Evolutionary conservation across 129 eudicot species (phyloP).

Genomic region (Flaveria trinervia): DNA sequence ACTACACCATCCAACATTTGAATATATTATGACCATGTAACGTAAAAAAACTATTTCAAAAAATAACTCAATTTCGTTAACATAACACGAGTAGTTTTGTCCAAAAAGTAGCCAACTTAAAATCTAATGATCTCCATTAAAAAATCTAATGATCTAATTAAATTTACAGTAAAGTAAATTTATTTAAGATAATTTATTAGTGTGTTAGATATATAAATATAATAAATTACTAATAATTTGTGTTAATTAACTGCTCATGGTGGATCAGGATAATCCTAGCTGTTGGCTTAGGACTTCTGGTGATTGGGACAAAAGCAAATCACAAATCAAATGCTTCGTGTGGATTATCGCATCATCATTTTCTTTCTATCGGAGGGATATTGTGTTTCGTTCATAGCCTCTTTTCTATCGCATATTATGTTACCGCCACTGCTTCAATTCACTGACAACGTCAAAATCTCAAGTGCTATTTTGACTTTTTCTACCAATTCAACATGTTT

Average conservation of each 20-base stretch:
- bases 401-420: constrained; percentile 70
- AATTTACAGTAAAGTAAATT: too few species aligned
- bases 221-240: neutral
- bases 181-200: too few species aligned
- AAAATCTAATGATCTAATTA: too few species aligned
- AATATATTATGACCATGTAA: too few species aligned
- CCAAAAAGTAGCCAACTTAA: too few species aligned
- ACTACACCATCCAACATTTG: too few species aligned
- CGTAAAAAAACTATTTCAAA: too few species aligned
- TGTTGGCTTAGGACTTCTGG: constrained; percentile 64
- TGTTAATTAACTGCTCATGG: neutral
- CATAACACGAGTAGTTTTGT: too few species aligned
- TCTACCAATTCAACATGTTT: neutral
- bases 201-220: too few species aligned
- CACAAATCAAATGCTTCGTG: constrained; percentile 69
- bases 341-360: constrained; percentile 78
- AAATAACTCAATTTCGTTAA: too few species aligned
- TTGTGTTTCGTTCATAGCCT: constrained; percentile 82
- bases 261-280: constrained; percentile 68
- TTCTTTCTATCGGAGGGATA: constrained; percentile 84
- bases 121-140: too few species aligned
- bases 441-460: constrained; percentile 24
- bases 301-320: constrained; percentile 75
- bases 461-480: neutral
- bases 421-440: constrained; percentile 59